Evolutionary conservation across 164 flowering plant species (phyloP), one percentile per base, ranked within the genome.

Genomic region (Paratinospora sagittata): DNA sequence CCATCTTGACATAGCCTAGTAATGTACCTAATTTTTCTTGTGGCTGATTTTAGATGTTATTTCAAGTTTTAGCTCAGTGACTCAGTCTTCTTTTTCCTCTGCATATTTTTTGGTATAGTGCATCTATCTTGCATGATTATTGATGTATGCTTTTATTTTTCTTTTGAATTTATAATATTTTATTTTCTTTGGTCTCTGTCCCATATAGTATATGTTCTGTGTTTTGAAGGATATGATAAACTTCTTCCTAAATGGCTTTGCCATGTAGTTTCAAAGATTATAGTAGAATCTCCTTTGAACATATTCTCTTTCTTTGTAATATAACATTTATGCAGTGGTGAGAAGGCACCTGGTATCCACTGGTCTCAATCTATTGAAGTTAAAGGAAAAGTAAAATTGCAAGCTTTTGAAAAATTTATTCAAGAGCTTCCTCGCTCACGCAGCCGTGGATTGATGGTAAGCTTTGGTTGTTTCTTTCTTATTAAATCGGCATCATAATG

Each of bases 381-480:
- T n/a, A 85, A 82, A 76, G 90, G 90, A 55, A 87, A 84, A 84
- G 88, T 87, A 70, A 84, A 76, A 68, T 65, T 85, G 69, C 85
- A 84, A 52, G 87, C 85, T 66, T 87, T 87, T 71, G 90, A 87
- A 75, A 87, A 84, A 73, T 87, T 75, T 74, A 81, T 87, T 58
- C 85, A 87, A 77, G 88, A 87, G 68, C 87, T 87, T 81, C 88
- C 88, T 71, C 86, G 90, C 47, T 87, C 90, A 17, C 87, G 90
- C 77, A 80, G 75, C 64, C 83, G 87, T 72, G 82, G 82, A 21
- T 70, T 87, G 73, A 87, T 84, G 90, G 90, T 87, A 84, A 77
- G 75, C 37, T 70, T 63, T 74, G 14, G 27, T 66, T 67, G 45
- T 62, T 62, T 72, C 30, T 30, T 27, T 3, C 13, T 34, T 27